Base-by-base conservation (phyloP, 2,329 filamentous ascomycete species). In the Ascosphaera acerosa region DNA sequence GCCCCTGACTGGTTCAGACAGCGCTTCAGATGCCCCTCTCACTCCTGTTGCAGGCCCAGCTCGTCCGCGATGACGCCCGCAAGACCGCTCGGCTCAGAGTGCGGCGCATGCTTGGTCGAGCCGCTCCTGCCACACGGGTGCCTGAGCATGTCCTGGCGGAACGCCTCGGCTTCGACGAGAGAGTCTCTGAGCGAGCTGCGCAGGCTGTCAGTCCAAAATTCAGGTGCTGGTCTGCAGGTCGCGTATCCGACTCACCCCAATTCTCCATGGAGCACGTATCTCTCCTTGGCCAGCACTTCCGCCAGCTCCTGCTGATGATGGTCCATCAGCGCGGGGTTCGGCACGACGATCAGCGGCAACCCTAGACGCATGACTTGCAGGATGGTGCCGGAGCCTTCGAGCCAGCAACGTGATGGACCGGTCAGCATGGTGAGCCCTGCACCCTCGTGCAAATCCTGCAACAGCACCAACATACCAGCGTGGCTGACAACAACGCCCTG, bases 231-330 rank as follows among this genome's bases (percentile, higher is more conserved):
- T 18, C 10, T 23, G 4, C 5, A 34, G 7, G 29, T 10, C 6
- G 20, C 20, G n/a, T 15, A 19, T 17, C 5, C 19, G n/a, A 46
- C 62, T 33, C 61, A 80, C 73, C 63, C 59, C 26, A 78, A 53
- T 32, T 61, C 56, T 7, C 74, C 76, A 41, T 71, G 62, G n/a
- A 82, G 60, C 2, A 78, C 68, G 51, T 89, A 90, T 15, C 74
- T 72, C 40, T 78, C 66, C 15, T 59, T 55, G 18, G 74, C 66
- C 34, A 94, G 62, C 40, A 77, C 71, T 31, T 70, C 59, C 1
- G 84, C 84, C 33, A 97, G 64, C 49, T 94, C 80, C 14, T 69
- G 64, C 51, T 97, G 87, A 47, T 97, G 87, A 43, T 97, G 84
- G 44, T 89, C 71, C 42, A 91, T 63, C 1, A 97, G 63, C 4